Evolutionary conservation across 2,329 filamentous ascomycete species (phyloP), one percentile per base, ranked within the genome.

Genomic region (Rugonectria rugulosa): DNA sequence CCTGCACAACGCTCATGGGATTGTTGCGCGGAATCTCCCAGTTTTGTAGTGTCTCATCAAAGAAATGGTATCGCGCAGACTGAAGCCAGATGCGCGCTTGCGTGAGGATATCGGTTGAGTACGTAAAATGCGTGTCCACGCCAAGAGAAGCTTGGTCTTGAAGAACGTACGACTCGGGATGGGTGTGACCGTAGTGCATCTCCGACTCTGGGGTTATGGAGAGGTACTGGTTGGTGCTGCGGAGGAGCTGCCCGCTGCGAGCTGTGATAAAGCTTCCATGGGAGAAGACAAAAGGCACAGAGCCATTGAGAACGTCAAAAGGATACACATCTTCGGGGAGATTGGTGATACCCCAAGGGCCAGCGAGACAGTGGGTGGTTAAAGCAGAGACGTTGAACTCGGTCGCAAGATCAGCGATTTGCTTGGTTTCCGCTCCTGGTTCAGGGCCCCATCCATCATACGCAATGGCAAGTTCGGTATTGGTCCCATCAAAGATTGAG

Each of bases 151-250:
- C 76, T 57, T 85, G 81, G 61, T 86, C 82, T 23, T 75, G 75
- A 23, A 79, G 71, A 8, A 73, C 65, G 48, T 79, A 73, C 15
- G 71, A 74, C 31, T 69, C 64, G 2, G 75, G 73, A 53, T 85
- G 80, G 0, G 70, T 73, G 61, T 83, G 81, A n/a, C 83, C 83
- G 67, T 79, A 85, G 65, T 84, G 81, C 74, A 83, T 79, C 62
- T 86, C 83, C 0, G 80, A 83, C 62, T 87, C 84, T 2, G 82
- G 81, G 0, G 84, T 86, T 54, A 82, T 82, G 46, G 81, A 82
- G 36, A 86, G 69, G 68, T 80, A 80, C 45, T 84, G 77, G 67
- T 85, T 80, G 2, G 75, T 75, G 0, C 68, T 56, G 10, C 80
- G 79, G 1, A 86, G 74, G 0, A 82, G 71, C 2, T 68, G 48